phyloP scores from a whole-genome alignment of 345 rosid genomes.

The Clarkia xantiana region DNA sequence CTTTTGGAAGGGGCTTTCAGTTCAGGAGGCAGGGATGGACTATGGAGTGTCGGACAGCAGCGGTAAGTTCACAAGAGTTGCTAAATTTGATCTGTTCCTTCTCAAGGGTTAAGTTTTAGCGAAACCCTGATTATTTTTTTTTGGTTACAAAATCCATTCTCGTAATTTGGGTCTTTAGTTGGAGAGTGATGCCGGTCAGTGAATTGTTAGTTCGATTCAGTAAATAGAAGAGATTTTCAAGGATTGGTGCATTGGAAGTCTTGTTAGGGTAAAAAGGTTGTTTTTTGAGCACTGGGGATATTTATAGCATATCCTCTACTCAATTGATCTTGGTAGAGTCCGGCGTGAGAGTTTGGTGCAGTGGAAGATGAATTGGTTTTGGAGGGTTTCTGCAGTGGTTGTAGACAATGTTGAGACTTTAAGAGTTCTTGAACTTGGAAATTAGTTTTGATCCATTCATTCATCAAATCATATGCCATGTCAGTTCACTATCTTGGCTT shows the following conservation, averaged over 20 bases:
- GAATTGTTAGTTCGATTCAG: neutral
- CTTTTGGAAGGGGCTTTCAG: slow-evolving; percentile 5
- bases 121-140: neutral
- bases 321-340: neutral
- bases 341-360: neutral
- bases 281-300: neutral
- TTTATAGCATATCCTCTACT: neutral
- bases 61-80: slow-evolving; percentile 23
- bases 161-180: neutral
- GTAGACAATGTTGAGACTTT: too few relatives aligned
- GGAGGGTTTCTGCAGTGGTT: too few relatives aligned
- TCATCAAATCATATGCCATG: too few relatives aligned
- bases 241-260: neutral
- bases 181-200: neutral
- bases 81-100: slow-evolving; percentile 1
- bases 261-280: neutral
- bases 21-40: slow-evolving; percentile 25
- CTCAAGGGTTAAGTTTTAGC: slow-evolving; percentile 6
- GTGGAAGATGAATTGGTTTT: too few relatives aligned
- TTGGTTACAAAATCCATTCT: neutral
- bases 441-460: too few relatives aligned
- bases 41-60: slow-evolving; percentile 59
- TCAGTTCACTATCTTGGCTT: too few relatives aligned
- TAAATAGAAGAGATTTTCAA: neutral
- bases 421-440: too few relatives aligned